A percentile compares a stretch with the other conserved stretches of the same genome.
These are phyloP conservation scores for Platanthera zijinensis DNA, from an alignment of 106 monocot species.

Conservation along the genomic window DNA sequence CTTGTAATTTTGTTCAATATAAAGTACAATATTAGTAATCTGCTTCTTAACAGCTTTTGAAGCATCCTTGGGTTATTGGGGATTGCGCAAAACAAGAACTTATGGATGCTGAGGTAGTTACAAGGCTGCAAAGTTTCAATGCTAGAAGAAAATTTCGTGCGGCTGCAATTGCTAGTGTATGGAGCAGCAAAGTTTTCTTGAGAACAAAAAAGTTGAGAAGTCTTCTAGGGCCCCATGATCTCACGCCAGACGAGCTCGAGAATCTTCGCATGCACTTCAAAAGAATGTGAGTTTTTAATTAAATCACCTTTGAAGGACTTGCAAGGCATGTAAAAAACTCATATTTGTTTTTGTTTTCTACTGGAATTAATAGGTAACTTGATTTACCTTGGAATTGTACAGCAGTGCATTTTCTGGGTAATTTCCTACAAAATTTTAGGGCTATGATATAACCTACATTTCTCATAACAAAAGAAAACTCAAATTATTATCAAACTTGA, in stretches of 20 bases:
- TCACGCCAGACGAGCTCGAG: conserved; percentile 42
- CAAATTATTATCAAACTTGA: too few species aligned
- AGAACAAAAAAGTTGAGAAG: conserved; percentile 52
- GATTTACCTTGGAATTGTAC: background rate
- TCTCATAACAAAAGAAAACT: too few species aligned
- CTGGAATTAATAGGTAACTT: too few species aligned
- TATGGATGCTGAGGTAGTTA: conserved; percentile 61
- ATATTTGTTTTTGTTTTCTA: too few species aligned
- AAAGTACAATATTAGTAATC: background rate
- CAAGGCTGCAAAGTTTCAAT: conserved; percentile 65
- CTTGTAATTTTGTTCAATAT: background rate
- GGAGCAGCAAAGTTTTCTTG: conserved; percentile 42
- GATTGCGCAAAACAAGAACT: conserved; percentile 57
- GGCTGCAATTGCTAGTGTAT: conserved; percentile 66
- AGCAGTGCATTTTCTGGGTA: too few species aligned
- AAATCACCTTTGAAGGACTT: background rate
- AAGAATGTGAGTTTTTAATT: conserved; percentile 38
- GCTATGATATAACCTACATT: too few species aligned
- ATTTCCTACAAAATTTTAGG: too few species aligned
- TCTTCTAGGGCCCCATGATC: conserved; percentile 52
- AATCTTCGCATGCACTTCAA: conserved; percentile 46
- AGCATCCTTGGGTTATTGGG: conserved; percentile 68
- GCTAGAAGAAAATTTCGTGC: conserved; percentile 58
- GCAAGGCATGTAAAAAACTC: background rate
- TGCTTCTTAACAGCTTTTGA: conserved; percentile 37